Evolutionary conservation across 257 asterid genomes (phyloP).

Genomic region (Gentiana straminea): DNA sequence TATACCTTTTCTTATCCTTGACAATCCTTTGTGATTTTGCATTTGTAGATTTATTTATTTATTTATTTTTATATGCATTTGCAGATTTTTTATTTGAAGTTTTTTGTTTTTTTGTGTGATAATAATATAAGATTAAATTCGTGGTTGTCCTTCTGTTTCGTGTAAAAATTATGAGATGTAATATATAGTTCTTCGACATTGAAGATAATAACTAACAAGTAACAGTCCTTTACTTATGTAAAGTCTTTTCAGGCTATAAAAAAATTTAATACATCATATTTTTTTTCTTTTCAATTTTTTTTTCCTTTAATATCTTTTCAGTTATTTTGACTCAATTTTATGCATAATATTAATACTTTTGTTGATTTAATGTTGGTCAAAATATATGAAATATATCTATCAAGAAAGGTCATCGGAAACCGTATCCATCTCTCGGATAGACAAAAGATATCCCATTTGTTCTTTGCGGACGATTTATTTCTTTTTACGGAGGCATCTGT

Average conservation of each 20-base stretch:
- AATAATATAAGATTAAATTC: not conserved
- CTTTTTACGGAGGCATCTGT: too few relatives aligned
- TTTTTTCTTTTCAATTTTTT: too few relatives aligned
- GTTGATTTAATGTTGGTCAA: too few relatives aligned
- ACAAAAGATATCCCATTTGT: too few relatives aligned
- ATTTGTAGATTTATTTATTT: conserved; percentile 9
- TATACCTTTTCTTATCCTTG: too few relatives aligned
- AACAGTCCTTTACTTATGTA: not conserved
- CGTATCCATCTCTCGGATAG: too few relatives aligned
- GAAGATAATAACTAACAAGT: not conserved
- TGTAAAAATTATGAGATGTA: not conserved
- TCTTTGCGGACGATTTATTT: too few relatives aligned
- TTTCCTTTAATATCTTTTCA: too few relatives aligned
- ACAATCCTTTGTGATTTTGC: conserved; percentile 5
- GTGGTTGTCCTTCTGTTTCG: not conserved
- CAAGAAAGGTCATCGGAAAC: too few relatives aligned
- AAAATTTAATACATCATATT: not conserved
- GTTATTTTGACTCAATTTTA: too few relatives aligned
- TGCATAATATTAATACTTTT: too few relatives aligned
- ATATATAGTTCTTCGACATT: conserved; percentile 5
- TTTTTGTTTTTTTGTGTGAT: not conserved
- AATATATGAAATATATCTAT: too few relatives aligned
- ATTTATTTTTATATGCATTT: not conserved
- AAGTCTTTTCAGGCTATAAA: not conserved
- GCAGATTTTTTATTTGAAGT: not conserved